Base-by-base conservation (phyloP, 2,329 filamentous ascomycete species). In the Ophiostoma ulmi region DNA sequence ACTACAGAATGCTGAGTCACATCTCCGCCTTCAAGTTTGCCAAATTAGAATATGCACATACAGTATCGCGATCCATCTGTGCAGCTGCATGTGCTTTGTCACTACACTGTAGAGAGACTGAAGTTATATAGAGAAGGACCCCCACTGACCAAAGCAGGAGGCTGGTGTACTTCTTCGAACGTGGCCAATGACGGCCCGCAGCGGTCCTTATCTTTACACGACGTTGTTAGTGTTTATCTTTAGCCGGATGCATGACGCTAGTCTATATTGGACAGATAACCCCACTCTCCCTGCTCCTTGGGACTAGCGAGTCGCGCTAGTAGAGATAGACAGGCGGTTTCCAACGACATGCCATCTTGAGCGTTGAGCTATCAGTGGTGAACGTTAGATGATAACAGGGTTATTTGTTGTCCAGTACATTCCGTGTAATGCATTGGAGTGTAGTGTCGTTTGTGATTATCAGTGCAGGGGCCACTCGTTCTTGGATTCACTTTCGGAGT, bases 131-230 rank as follows among this genome's bases (percentile, higher is more conserved):
- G 26, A 26, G 26, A 26, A 44, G 41, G 41, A 48, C 44, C 44
- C 44, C 44, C 44, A 48, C 44, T 48, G 20, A 48, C 44, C 44
- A 48, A 48, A n/a, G 17, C 44, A 48, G 44, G 44, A 48, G 44
- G 44, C 44, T 48, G 44, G 44, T n/a, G 44, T 48, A 48, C 44
- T 17, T 48, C 1, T 5, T 48, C 17, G 38, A 48, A n/a, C 44
- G 44, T 71, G 44, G 72, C 73, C 73, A 74, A 74, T 74, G 41
- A 35, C 64, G 70, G 70, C 68, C 70, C 52, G 70, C 44, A 39
- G 63, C 70, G 41, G 65, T 48, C 66, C 73, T 74, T 74, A 74
- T 74, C 73, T 74, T 73, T 72, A 74, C 73, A 73, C 66, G 39
- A 70, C 58, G 63, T 22, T 72, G 65, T 74, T 74, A 72, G 69